Percentiles rank a stretch among this genome's conserved stretches.
Conservation (phyloP, 148 eudicot species). For the Camellia lanceoleosa region DNA sequence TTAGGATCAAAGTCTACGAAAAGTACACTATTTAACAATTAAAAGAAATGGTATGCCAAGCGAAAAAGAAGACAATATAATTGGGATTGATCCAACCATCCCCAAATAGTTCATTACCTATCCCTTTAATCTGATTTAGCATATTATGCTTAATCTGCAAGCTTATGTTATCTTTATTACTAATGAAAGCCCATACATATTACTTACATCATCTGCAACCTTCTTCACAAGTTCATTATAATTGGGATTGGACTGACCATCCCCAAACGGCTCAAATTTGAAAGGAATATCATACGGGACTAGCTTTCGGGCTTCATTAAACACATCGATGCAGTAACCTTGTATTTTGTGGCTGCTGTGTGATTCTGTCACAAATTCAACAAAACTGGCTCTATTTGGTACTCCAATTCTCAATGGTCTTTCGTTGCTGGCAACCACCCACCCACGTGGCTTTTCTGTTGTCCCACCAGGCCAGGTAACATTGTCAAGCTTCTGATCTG, state of each 20-base stretch:
- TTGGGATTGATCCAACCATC: background rate
- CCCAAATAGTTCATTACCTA: background rate
- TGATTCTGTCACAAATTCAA: conserved; percentile 33
- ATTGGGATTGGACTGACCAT: conserved; percentile 34
- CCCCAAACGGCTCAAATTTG: conserved; percentile 29
- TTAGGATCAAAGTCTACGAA: background rate
- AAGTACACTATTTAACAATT: background rate
- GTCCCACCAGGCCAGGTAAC: conserved; percentile 39
- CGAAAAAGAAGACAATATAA: background rate
- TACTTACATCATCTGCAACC: conserved; percentile 37
- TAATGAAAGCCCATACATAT: background rate
- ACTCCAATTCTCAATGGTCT: conserved; percentile 36
- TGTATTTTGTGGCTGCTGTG: conserved; percentile 18
- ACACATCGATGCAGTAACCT: conserved; percentile 47
- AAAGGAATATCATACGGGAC: conserved; percentile 37
- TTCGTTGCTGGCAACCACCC: conserved; percentile 37
- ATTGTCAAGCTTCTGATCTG: conserved; percentile 23
- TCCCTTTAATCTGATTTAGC: background rate
- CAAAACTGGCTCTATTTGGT: conserved; percentile 34
- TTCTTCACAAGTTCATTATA: conserved; percentile 28
- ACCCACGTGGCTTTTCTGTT: conserved; percentile 34
- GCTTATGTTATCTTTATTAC: background rate
- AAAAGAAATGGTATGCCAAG: background rate
- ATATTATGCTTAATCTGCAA: background rate
- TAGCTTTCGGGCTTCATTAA: conserved; percentile 32